phyloP scores from a whole-genome alignment of 805 yeast species.

The Ogataea parapolymorpha region DNA sequence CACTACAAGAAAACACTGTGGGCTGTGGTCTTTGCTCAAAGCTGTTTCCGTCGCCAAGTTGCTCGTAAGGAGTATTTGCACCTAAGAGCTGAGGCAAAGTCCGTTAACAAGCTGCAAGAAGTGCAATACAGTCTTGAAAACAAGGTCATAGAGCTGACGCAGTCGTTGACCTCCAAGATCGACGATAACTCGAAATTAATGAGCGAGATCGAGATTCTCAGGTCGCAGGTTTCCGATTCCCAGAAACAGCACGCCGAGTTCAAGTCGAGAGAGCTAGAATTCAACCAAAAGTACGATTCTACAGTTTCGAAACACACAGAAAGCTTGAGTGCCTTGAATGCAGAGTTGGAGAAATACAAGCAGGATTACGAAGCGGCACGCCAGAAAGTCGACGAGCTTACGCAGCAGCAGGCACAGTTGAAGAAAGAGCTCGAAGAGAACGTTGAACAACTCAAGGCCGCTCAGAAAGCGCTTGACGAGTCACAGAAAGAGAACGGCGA shows the following conservation, averaged over 20 bases:
- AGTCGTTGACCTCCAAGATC: conserved; percentile 71
- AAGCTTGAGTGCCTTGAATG: conserved; percentile 48
- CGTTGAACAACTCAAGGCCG: conserved; percentile 56
- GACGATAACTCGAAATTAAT: conserved; percentile 77
- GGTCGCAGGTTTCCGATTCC: conserved; percentile 51
- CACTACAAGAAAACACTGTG: conserved; percentile 43
- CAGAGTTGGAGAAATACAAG: conserved; percentile 53
- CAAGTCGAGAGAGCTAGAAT: conserved; percentile 53
- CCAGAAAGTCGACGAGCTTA: conserved; percentile 55
- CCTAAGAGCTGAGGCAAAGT: conserved; percentile 83
- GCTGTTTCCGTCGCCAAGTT: conserved; percentile 67
- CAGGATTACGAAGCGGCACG: conserved; percentile 56
- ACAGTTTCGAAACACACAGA: conserved; percentile 46
- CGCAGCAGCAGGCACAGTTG: conserved; percentile 57
- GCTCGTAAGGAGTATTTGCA: conserved; percentile 65
- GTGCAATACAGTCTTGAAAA: conserved; percentile 92
- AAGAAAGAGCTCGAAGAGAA: conserved; percentile 61
- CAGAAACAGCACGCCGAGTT: conserved; percentile 50
- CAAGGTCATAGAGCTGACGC: conserved; percentile 95
- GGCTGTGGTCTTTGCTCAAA: conserved; percentile 71
- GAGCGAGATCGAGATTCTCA: conserved; percentile 55
- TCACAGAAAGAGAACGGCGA: conserved; percentile 65
- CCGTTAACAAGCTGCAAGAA: conserved; percentile 85
- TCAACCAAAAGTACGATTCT: conserved; percentile 42
- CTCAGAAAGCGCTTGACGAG: conserved; percentile 55